A percentile compares a stretch with the other conserved stretches of the same genome.
Evolutionary conservation across 2,329 filamentous ascomycete genomes (phyloP).

Genomic region (Apiospora malaysiana): DNA sequence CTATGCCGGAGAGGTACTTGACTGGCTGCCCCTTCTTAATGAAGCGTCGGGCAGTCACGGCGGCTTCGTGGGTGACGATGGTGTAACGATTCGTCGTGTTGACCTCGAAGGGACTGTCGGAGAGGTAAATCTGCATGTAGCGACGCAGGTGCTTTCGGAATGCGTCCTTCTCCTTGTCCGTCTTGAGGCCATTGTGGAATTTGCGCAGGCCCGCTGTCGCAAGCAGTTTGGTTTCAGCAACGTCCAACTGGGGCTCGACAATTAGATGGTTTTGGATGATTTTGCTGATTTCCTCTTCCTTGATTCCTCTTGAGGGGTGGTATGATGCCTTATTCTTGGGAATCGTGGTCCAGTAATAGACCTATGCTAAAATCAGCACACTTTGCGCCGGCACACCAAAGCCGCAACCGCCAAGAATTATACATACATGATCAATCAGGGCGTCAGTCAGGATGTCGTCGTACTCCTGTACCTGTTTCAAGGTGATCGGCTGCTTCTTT

Average conservation of each 20-base stretch:
- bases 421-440: slow-evolving; percentile 88
- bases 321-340: slow-evolving; percentile 93
- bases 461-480: slow-evolving; percentile 88
- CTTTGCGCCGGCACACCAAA: slow-evolving; percentile 22
- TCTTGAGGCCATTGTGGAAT: slow-evolving; percentile 71
- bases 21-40: slow-evolving; percentile 85
- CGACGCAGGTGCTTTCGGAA: slow-evolving; percentile 85
- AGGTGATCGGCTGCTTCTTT: slow-evolving; percentile 77
- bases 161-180: slow-evolving; percentile 81
- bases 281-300: slow-evolving; percentile 65
- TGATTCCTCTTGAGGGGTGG: slow-evolving; percentile 80
- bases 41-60: slow-evolving; percentile 78
- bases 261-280: slow-evolving; percentile 72
- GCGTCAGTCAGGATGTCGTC: slow-evolving; percentile 96
- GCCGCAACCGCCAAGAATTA: slow-evolving; percentile 15
- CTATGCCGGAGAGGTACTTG: slow-evolving; percentile 89
- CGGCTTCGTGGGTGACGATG: slow-evolving; percentile 86
- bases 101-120: slow-evolving; percentile 94
- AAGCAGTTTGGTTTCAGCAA: slow-evolving; percentile 76
- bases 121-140: slow-evolving; percentile 91
- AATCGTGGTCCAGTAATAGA: slow-evolving; percentile 95
- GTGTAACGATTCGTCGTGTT: slow-evolving; percentile 92
- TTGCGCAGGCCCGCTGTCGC: slow-evolving; percentile 75
- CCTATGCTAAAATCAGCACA: slow-evolving; percentile 56
- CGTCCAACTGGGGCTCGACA: slow-evolving; percentile 71